These are phyloP conservation scores for Agrostemma githago DNA, from an alignment of 148 eudicot genomes.

Conservation along the genomic window DNA sequence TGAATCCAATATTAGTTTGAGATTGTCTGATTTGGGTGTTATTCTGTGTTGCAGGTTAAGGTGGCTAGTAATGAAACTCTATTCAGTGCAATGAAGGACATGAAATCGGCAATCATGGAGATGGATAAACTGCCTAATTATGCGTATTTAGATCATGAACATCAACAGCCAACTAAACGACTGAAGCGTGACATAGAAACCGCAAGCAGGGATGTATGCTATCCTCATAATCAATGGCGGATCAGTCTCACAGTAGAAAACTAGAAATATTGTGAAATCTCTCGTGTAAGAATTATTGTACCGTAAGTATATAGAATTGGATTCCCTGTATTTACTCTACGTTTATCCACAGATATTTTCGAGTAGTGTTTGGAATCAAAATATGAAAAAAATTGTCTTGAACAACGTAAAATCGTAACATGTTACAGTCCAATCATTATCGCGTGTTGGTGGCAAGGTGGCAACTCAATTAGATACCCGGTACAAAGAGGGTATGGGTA, in stretches of 20 bases:
- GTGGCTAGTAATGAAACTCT: conserved; percentile 28
- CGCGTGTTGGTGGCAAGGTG: no score
- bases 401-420: no score
- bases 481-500: no score
- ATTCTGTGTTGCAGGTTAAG: conserved; percentile 6
- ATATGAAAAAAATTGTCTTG: no score
- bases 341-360: no score
- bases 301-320: no score
- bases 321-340: no score
- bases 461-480: no score
- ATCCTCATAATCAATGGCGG: background rate
- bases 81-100: conserved; percentile 23
- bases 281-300: no score
- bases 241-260: background rate
- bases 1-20: background rate
- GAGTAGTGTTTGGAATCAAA: no score
- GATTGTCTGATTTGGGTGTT: background rate
- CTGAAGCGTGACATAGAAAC: conserved; percentile 12
- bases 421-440: no score
- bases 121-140: conserved; percentile 24
- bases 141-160: conserved; percentile 5
- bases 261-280: no score
- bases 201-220: conserved; percentile 8
- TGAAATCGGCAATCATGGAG: conserved; percentile 19
- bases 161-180: background rate